phyloP scores from a whole-genome alignment of 108 stramenopile species.

The Schizochytrium sp. region DNA sequence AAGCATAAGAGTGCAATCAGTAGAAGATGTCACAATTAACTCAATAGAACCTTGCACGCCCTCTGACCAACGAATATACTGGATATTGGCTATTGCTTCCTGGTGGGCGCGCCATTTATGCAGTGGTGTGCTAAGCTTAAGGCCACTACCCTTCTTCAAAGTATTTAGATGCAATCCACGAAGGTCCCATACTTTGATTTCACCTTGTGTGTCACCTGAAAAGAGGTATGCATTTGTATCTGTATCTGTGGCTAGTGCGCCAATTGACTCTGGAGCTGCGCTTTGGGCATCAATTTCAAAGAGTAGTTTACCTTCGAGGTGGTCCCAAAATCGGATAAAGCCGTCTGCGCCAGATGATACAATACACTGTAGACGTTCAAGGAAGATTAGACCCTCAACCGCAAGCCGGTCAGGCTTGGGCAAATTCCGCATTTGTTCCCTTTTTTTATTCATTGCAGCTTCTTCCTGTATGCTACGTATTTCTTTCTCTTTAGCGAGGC shows the following conservation, averaged over 20 bases:
- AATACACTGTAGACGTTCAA: conserved; percentile 17
- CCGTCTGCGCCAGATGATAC: conserved; percentile 34
- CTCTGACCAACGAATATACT: conserved; percentile 25
- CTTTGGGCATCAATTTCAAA: conserved; percentile 8
- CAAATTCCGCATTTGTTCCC: not conserved
- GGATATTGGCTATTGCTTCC: conserved; percentile 1
- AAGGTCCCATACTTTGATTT: conserved; percentile 9
- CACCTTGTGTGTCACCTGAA: not conserved
- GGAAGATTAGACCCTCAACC: conserved; percentile 17
- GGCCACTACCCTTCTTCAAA: not conserved
- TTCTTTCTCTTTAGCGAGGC: not conserved
- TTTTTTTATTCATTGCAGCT: not conserved
- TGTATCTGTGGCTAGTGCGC: not conserved
- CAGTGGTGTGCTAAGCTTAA: not conserved
- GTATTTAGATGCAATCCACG: not conserved
- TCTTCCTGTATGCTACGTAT: not conserved
- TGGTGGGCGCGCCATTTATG: conserved; percentile 28
- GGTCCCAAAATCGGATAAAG: conserved; percentile 50
- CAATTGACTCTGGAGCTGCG: not conserved
- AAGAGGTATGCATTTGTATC: conserved; percentile 36
- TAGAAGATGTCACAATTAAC: not conserved
- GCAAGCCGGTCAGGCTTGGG: conserved; percentile 42
- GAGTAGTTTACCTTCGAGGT: conserved; percentile 5
- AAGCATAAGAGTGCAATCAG: conserved; percentile 45
- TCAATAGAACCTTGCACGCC: not conserved